Conservation (phyloP, 2,329 filamentous ascomycete genomes). For the Arthrinium phaeospermum region DNA sequence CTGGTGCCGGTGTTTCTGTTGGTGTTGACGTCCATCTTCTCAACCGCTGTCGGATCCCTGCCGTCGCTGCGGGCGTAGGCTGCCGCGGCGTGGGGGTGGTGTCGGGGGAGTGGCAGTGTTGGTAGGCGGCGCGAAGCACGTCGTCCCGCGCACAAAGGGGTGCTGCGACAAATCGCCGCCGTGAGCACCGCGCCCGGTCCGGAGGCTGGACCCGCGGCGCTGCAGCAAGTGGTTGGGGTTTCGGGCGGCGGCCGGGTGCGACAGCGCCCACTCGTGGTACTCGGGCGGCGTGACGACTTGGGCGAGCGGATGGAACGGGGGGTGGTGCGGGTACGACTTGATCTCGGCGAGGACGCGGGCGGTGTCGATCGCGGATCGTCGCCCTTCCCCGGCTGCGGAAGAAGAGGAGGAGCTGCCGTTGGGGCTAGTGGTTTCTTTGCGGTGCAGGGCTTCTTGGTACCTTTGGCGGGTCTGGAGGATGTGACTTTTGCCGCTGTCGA, state of each 20-base stretch:
- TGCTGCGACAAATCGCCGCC: not conserved
- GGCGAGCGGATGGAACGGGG: not conserved
- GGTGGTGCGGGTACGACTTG: not conserved
- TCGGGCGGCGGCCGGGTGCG: not conserved
- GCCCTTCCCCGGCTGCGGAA: not conserved
- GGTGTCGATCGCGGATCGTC: not conserved
- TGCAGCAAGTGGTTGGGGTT: not conserved
- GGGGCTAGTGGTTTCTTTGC: not conserved
- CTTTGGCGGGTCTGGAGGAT: not conserved
- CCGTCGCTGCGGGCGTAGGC: not conserved
- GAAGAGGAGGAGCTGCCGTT: not conserved
- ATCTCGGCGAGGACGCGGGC: constrained; percentile 9
- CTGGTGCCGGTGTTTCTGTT: not conserved
- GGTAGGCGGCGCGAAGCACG: not conserved
- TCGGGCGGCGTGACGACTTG: constrained; percentile 2
- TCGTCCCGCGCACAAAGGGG: not conserved
- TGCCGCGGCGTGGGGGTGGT: not conserved
- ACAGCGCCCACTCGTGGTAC: not conserved
- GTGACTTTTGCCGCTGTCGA: not conserved
- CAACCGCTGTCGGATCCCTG: not conserved
- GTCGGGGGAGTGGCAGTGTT: not conserved
- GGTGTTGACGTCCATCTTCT: not conserved
- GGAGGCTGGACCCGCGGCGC: not conserved
- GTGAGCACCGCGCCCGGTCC: not conserved
- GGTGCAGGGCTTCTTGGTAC: not conserved